A percentile compares a stretch with the other conserved stretches of the same genome.
These are phyloP conservation scores for Sphagnum contortum DNA, from an alignment of 225 moss, liverwort and hornwort genomes.

Conservation along the genomic window DNA sequence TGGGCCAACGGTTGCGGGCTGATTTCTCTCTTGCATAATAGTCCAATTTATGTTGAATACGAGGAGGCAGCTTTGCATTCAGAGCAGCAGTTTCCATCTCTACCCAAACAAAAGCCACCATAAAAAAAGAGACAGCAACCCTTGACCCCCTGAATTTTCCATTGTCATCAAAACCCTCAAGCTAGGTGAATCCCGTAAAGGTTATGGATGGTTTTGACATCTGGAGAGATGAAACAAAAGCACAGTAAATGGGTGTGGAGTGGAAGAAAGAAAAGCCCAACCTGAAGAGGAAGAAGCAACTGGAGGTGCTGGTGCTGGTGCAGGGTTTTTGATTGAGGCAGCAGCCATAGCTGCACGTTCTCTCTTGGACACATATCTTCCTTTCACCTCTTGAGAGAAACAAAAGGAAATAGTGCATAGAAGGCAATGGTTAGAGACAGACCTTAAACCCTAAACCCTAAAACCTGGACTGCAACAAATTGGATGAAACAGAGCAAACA, in stretches of 20 bases:
- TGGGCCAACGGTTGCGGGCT: conserved; percentile 60
- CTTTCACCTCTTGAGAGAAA: conserved; percentile 13
- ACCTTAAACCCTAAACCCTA: neutral
- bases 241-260: neutral
- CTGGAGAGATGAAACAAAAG: too few species aligned
- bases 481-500: neutral
- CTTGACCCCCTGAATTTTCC: too few species aligned
- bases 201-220: too few species aligned
- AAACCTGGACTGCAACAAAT: neutral
- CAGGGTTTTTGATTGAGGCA: conserved; percentile 11
- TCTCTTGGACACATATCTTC: conserved; percentile 77
- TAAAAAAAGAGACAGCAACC: neutral
- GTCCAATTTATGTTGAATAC: conserved; percentile 50
- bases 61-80: conserved; percentile 42
- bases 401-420: conserved; percentile 2
- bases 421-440: neutral
- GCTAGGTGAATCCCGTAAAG: too few species aligned
- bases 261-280: conserved; percentile 37
- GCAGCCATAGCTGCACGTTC: conserved; percentile 63
- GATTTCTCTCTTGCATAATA: conserved; percentile 31
- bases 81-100: conserved; percentile 36
- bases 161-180: neutral
- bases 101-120: conserved; percentile 18
- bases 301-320: neutral
- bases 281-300: conserved; percentile 19